Base-by-base conservation (phyloP, 2,329 filamentous ascomycete genomes). In the Plenodomus biglobosus region DNA sequence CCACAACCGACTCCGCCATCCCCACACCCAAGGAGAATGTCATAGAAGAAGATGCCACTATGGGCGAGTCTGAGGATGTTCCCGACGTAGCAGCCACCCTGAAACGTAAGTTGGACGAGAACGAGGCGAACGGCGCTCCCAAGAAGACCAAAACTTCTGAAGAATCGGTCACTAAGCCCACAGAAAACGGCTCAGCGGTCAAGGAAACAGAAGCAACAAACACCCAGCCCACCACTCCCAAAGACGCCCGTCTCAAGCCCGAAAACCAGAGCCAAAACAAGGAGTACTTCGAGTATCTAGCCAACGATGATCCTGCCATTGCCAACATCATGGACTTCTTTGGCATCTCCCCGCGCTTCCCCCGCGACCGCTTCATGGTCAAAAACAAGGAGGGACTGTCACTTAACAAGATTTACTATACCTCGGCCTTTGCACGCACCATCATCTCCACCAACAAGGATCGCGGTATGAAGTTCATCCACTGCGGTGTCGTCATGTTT, bases 401-500 rank as follows among this genome's bases (percentile, higher is more conserved):
- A 0, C 85, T 89, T 43, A 95, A 96, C 77, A 94, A 92, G 21
- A 92, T 99, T 61, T 99, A 99, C 80, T 99, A 97, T 78, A 95
- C 91, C 10, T 92, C 87, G 30, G 82, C 84, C 3, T 80, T 97
- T 11, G 87, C 90, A 18, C 87, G 91, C 24, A 87, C 92, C 56
- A 94, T 99, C 44, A 80, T 99, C 3, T 83, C 80, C 3, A 82
- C 87, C 66, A 99, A 99, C 70, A 91, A 96, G 72, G 89, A 90
- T 37, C 86, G 88, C 21, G 91, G 91, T 38, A 86, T 97, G 73
- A 95, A 94, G 71, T 96, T 99, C 68, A 88, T 99, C 41, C 94
- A 99, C 73, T 92, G 88, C 42, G 94, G 94, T 56, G 92, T 99
- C 27, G 95, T 95, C 76, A 97, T 97, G 90, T 99, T 95, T 48